Evolutionary conservation across 768 basidiomycete species (phyloP).

Genomic region (Suillus cothurnatus): DNA sequence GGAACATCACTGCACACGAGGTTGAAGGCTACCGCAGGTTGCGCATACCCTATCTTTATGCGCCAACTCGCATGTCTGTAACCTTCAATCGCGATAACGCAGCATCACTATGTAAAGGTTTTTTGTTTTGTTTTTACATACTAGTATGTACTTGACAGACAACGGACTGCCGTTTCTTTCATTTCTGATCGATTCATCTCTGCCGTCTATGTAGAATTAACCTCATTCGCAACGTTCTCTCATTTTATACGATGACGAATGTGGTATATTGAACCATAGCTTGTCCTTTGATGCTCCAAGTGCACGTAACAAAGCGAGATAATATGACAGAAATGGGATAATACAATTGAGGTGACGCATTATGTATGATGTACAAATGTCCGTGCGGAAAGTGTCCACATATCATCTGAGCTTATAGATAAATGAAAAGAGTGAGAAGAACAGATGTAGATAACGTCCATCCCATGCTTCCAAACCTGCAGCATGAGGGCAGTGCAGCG

Average conservation of each 20-base stretch:
- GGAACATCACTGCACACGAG: no score
- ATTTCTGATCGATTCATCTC: not conserved
- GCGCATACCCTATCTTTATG: no score
- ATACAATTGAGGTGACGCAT: not conserved
- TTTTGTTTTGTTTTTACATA: not conserved
- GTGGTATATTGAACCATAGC: not conserved
- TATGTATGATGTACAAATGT: not conserved
- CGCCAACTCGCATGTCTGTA: no score
- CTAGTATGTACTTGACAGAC: not conserved
- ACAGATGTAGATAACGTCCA: conserved; percentile 4
- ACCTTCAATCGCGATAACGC: no score
- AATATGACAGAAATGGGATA: not conserved
- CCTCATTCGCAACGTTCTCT: not conserved
- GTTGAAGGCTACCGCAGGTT: no score
- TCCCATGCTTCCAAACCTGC: not conserved
- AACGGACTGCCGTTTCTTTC: not conserved
- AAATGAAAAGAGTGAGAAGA: not conserved
- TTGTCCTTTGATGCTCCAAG: not conserved
- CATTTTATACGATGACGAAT: not conserved
- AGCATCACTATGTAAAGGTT: no score
- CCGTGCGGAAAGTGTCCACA: not conserved
- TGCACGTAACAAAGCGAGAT: not conserved
- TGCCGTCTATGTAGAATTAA: not conserved
- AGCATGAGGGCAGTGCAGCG: conserved; percentile 12
- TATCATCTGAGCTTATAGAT: not conserved